A percentile compares a stretch with the other conserved stretches of the same genome.
Evolutionary conservation across 345 rosid species (phyloP).

Genomic region (Hypericum perforatum): DNA sequence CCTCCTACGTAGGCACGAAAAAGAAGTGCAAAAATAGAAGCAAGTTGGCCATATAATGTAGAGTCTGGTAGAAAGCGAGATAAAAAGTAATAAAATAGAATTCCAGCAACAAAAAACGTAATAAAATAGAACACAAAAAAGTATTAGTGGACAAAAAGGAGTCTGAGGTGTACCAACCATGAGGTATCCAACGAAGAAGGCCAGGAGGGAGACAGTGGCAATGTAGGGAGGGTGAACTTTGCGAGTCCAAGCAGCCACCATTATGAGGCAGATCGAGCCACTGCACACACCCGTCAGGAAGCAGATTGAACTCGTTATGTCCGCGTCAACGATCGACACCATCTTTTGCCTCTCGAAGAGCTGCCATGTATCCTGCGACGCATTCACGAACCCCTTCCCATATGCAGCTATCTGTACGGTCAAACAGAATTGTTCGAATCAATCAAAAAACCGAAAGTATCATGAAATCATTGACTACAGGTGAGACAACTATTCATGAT

Average conservation of each 20-base stretch:
- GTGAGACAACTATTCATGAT: neutral
- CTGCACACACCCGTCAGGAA: slow-evolving; percentile 93
- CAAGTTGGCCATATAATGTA: slow-evolving; percentile 14
- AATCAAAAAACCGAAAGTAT: too few species aligned
- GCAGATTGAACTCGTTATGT: slow-evolving; percentile 85
- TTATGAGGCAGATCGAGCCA: slow-evolving; percentile 77
- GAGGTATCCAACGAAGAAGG: slow-evolving; percentile 78
- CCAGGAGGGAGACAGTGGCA: slow-evolving; percentile 66
- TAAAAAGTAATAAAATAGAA: neutral
- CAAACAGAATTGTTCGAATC: neutral
- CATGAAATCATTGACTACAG: too few species aligned
- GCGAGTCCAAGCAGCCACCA: slow-evolving; percentile 77
- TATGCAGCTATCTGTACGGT: slow-evolving; percentile 71
- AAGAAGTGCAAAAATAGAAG: neutral
- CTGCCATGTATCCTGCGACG: slow-evolving; percentile 87
- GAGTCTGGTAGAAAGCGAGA: too few species aligned
- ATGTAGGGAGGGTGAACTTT: slow-evolving; percentile 54
- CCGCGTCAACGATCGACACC: slow-evolving; percentile 60
- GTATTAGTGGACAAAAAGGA: neutral
- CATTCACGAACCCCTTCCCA: slow-evolving; percentile 87
- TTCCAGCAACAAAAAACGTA: neutral
- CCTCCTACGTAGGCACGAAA: too few species aligned
- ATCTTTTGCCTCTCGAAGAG: slow-evolving; percentile 51
- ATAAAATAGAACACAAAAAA: neutral
- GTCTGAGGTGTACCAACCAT: slow-evolving; percentile 43